These are phyloP conservation scores for Gleditsia sinensis DNA, from an alignment of 306 rosid genomes.

Conservation along the genomic window DNA sequence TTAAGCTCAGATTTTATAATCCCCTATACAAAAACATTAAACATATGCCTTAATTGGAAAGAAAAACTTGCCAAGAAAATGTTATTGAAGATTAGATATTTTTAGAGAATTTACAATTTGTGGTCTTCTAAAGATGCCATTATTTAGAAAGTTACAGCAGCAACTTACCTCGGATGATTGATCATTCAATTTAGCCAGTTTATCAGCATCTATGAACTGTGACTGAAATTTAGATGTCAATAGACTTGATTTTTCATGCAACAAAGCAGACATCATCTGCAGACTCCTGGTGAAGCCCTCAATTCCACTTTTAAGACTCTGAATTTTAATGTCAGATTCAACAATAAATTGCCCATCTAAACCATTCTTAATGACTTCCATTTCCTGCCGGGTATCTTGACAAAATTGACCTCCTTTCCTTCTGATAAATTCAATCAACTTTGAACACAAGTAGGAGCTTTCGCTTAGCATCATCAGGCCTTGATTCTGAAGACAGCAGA, in stretches of 20 bases:
- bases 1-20: conserved; percentile 64
- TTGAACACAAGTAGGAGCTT: conserved; percentile 66
- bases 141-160: conserved; percentile 17
- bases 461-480: conserved; percentile 78
- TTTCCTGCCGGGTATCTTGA: conserved; percentile 41
- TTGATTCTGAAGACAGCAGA: conserved; percentile 79
- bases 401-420: conserved; percentile 49
- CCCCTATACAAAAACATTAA: conserved; percentile 49
- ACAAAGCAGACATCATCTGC: conserved; percentile 71
- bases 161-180: conserved; percentile 67
- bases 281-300: conserved; percentile 79
- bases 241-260: conserved; percentile 68
- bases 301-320: conserved; percentile 70
- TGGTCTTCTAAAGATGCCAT: conserved; percentile 8
- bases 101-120: conserved; percentile 3
- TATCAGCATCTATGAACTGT: conserved; percentile 43
- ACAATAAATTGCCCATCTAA: conserved; percentile 68
- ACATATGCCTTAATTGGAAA: background rate
- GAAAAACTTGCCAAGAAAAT: conserved; percentile 4
- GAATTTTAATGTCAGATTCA: conserved; percentile 79
- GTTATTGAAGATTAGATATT: conserved; percentile 9
- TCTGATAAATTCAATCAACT: conserved; percentile 64
- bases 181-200: conserved; percentile 48
- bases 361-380: conserved; percentile 48
- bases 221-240: conserved; percentile 47